Evolutionary conservation across 2,329 filamentous ascomycete genomes (phyloP).

Genomic region (Botrytis cinerea): DNA sequence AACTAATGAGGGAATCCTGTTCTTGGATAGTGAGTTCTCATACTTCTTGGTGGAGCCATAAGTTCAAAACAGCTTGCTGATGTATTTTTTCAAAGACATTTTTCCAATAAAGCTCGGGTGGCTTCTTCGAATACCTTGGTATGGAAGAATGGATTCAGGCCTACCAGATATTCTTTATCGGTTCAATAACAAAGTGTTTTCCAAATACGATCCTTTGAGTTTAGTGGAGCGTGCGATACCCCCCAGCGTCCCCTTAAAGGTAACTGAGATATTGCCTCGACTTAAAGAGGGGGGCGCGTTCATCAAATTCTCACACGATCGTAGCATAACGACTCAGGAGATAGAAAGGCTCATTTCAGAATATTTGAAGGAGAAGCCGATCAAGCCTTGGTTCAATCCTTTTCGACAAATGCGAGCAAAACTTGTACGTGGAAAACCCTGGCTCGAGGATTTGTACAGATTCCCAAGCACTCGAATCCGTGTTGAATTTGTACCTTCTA

Average conservation of each 20-base stretch:
- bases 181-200: constrained; percentile 52
- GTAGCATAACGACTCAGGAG: constrained; percentile 49
- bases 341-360: constrained; percentile 61
- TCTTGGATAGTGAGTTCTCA: constrained; percentile 74
- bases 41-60: background rate
- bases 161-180: constrained; percentile 53
- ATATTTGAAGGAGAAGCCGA: constrained; percentile 66
- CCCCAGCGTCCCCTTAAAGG: constrained; percentile 60
- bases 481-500: constrained; percentile 79
- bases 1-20: constrained; percentile 79
- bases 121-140: constrained; percentile 55
- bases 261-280: constrained; percentile 80
- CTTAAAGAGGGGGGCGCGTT: constrained; percentile 92
- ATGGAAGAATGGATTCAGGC: constrained; percentile 44
- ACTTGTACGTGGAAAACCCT: constrained; percentile 80
- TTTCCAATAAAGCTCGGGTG: constrained; percentile 78
- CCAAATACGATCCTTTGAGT: constrained; percentile 56
- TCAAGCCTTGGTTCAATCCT: constrained; percentile 90
- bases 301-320: constrained; percentile 72
- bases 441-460: constrained; percentile 89
- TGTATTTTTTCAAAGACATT: constrained; percentile 59
- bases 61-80: background rate
- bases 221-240: constrained; percentile 65
- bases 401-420: constrained; percentile 70
- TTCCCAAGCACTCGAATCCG: constrained; percentile 75